phyloP scores from a whole-genome alignment of 768 basidiomycete species.

The Boletus bicolor region DNA sequence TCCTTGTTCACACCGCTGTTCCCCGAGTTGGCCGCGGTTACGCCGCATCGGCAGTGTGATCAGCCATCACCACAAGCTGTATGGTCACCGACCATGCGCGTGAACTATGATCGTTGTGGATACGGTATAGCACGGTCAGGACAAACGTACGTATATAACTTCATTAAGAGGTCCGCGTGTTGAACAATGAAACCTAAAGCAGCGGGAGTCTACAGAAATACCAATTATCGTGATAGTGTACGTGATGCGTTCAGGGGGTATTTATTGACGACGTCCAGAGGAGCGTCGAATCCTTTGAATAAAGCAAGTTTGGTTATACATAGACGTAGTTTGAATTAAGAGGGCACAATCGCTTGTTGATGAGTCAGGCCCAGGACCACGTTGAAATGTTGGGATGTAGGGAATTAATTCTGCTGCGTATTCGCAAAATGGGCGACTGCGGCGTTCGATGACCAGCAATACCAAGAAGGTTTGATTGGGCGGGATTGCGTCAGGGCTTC shows the following conservation, averaged over 20 bases:
- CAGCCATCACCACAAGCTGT: constrained; percentile 4
- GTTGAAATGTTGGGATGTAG: constrained; percentile 53
- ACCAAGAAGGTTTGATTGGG: constrained; percentile 51
- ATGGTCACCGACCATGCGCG: constrained; percentile 18
- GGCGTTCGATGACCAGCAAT: constrained; percentile 41
- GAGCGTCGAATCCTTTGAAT: constrained; percentile 52
- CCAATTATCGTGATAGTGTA: constrained; percentile 63
- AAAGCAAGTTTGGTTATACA: constrained; percentile 52
- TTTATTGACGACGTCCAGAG: constrained; percentile 50
- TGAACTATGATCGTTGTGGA: constrained; percentile 30
- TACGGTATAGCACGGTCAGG: constrained; percentile 5
- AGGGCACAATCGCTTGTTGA: constrained; percentile 41
- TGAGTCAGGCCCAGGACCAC: constrained; percentile 49
- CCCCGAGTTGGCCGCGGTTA: constrained; percentile 4
- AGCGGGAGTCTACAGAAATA: constrained; percentile 54
- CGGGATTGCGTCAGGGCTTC: constrained; percentile 40
- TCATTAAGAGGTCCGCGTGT: constrained; percentile 58
- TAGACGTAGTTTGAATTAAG: constrained; percentile 43
- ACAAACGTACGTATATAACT: constrained; percentile 49
- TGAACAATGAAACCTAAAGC: constrained; percentile 56
- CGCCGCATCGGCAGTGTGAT: constrained; percentile 1
- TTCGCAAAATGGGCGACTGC: constrained; percentile 57
- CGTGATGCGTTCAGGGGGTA: constrained; percentile 46
- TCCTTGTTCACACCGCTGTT: neutral
- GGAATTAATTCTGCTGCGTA: constrained; percentile 50